A percentile compares a stretch with the other conserved stretches of the same genome.
Conservation (phyloP, 1,139 yeast species). For the Barnettozyma hawaiiensis region DNA sequence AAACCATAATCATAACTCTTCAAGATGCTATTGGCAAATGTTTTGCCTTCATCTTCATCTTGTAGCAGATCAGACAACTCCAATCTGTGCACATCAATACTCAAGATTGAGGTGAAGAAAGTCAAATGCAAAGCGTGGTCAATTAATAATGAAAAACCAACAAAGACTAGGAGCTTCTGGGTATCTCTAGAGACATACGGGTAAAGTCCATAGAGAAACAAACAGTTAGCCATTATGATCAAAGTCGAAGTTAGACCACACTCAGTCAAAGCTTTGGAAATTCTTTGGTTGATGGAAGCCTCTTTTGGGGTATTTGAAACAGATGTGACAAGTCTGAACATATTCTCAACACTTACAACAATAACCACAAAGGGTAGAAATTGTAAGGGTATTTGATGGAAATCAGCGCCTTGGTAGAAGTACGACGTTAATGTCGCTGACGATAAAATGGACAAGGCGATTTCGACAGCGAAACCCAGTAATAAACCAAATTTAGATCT, state of each 20-base stretch:
- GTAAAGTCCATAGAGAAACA: constrained; percentile 24
- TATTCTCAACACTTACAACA: constrained; percentile 40
- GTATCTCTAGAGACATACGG: constrained; percentile 30
- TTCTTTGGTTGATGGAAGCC: constrained; percentile 32
- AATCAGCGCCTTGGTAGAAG: constrained; percentile 29
- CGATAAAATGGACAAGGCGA: constrained; percentile 40
- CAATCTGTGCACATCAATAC: constrained; percentile 59
- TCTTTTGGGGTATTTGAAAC: constrained; percentile 40
- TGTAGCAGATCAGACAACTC: constrained; percentile 53
- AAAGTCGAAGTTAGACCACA: constrained; percentile 34
- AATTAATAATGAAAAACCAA: constrained; percentile 40
- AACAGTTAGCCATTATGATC: constrained; percentile 26
- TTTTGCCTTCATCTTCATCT: constrained; percentile 5
- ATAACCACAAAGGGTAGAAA: constrained; percentile 37
- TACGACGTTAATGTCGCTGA: constrained; percentile 47
- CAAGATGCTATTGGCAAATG: constrained; percentile 7
- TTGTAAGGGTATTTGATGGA: constrained; percentile 34
- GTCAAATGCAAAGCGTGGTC: constrained; percentile 59
- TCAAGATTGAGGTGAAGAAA: constrained; percentile 56
- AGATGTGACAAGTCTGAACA: constrained; percentile 38
- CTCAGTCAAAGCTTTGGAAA: constrained; percentile 32
- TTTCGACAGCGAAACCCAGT: constrained; percentile 54
- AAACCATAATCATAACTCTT: background rate
- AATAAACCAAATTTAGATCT: constrained; percentile 56
- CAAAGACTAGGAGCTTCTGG: constrained; percentile 36